A percentile compares a stretch with the other conserved stretches of the same genome.
Conservation (phyloP, 306 rosid species). For the Dryas alaskensis region DNA sequence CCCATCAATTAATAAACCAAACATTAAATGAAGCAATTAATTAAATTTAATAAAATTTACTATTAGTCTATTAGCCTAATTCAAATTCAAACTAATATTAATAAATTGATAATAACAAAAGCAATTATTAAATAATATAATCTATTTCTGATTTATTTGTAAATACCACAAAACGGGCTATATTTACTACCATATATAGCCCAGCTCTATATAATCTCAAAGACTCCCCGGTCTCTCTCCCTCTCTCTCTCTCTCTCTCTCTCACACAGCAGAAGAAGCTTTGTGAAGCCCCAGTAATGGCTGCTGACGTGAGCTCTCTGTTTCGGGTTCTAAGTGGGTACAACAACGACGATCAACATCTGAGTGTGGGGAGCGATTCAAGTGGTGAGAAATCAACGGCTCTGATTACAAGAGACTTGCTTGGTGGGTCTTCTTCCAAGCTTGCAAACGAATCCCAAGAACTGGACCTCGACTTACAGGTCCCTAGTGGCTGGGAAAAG, state of each 20-base stretch:
- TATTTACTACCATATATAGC: conserved; percentile 42
- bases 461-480: conserved; percentile 95
- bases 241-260: conserved; percentile 21
- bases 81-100: conserved; percentile 18
- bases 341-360: conserved; percentile 74
- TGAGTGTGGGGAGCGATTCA: conserved; percentile 59
- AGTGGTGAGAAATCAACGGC: conserved; percentile 62
- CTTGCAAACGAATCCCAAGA: conserved; percentile 61
- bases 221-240: background rate
- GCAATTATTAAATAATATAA: conserved; percentile 8
- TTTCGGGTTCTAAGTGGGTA: conserved; percentile 57
- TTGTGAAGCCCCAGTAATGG: conserved; percentile 45
- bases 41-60: conserved; percentile 29
- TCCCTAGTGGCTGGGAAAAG: conserved; percentile 91
- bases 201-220: conserved; percentile 33
- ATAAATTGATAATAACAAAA: background rate
- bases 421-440: conserved; percentile 59
- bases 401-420: conserved; percentile 77
- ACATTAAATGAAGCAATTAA: conserved; percentile 55
- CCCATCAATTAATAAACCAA: conserved; percentile 50
- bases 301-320: conserved; percentile 78
- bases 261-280: conserved; percentile 18
- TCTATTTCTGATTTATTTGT: background rate
- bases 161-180: conserved; percentile 34
- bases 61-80: conserved; percentile 25